Evolutionary conservation across 139 green algal species (phyloP), one percentile per base, ranked within the genome.

Genomic region (Zygnema circumcarinatum): DNA sequence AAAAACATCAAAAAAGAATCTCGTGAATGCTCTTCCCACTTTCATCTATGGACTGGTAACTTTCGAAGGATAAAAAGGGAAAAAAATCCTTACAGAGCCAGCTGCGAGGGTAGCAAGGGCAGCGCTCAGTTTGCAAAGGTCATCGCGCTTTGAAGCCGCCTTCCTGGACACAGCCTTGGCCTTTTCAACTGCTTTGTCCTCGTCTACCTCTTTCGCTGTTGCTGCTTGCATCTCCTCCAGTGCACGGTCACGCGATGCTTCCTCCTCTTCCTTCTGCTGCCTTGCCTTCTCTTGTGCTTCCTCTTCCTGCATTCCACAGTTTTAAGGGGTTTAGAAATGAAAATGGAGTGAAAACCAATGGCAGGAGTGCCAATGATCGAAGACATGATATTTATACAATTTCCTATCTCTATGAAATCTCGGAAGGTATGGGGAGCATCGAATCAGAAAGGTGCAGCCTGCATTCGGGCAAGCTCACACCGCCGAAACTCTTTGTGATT

Each of bases 51-150:
- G n/a, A n/a, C n/a, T n/a, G n/a, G n/a, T n/a, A n/a, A n/a, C n/a
- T n/a, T n/a, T n/a, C n/a, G n/a, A n/a, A n/a, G n/a, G n/a, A 78
- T 41, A 41, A 41, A 20, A 41, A 41, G 33, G 31, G 33, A 2
- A 21, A 2, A 67, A 39, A 35, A 33, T 3, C 25, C 25, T 79
- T 11, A 81, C 81, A 35, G 81, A 87, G 81, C 83, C 38, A 72
- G 87, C 54, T 29, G 87, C 83, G 35, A 91, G 87, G 25, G 88
- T 83, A 7, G 83, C 83, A 29, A 91, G 87, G 20, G 87, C 87
- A 36, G 33, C 54, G 41, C 87, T 91, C 39, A 91, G 40, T 25
- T 91, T 56, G 83, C 87, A 88, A 1, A 90, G 81, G 47, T 91
- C 32, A 7, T 91, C 83, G 36, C 79, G 76, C 80, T 89, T 33